Evolutionary conservation across 345 rosid species (phyloP), one percentile per base, ranked within the genome.

Genomic region (Acer negundo): DNA sequence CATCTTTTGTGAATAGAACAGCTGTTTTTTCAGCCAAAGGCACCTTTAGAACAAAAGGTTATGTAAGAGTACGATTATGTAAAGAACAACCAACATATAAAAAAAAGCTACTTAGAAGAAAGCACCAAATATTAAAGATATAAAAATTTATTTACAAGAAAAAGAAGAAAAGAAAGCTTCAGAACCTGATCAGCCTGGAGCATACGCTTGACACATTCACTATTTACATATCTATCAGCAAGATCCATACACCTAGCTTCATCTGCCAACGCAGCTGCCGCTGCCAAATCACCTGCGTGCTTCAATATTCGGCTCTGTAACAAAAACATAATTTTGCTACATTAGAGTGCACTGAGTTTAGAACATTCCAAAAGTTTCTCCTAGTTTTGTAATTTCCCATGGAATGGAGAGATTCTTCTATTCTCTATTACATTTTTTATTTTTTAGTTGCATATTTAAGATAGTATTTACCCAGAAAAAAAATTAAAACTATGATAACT

Each of bases 161-260:
- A 68, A 20, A 28, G 51, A 49, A 42, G 35, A 23, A 82, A 59
- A 70, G 12, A 62, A 4, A 38, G 79, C 75, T 77, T 67, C 73
- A 22, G 75, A 83, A 96, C 99, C 99, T 94, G 98, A 86, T 97
- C 97, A 74, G 98, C 98, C 85, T 94, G 97, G 79, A 97, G 88
- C 98, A 97, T 97, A 22, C 98, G 93, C 91, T 94, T 97, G 74
- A 94, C 97, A 67, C 96, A 91, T 89, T 93, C 96, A 85, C 99
- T 97, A 78, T 97, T 97, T 69, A 94, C 82, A 72, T 93, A 97
- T 51, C 98, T 91, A 77, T 97, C 99, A 11, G 98, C 98, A 78
- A 97, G 89, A 88, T 97, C 99, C 99, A 97, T 97, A 82, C 98
- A 89, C 83, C 99, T 85, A 82, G 99, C 98, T 90, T 97, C 99